Evolutionary conservation across 495 filamentous ascomycete species (phyloP).

Genomic region (Zalerion maritima): DNA sequence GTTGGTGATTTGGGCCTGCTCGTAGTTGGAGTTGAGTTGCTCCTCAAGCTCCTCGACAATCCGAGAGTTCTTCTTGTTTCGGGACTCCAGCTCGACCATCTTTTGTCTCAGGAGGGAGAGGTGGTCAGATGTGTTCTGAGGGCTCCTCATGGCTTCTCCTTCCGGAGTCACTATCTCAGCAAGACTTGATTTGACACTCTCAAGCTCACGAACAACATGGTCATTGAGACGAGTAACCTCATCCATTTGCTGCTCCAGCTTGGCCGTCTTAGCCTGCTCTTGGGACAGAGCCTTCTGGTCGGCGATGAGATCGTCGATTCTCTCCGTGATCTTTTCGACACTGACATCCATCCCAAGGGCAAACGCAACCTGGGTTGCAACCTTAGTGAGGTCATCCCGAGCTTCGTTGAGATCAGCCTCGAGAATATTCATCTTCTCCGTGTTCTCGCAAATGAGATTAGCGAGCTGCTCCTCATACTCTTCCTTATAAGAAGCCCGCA

Average conservation of each 20-base stretch:
- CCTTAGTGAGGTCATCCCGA: conserved; percentile 49
- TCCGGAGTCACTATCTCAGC: conserved; percentile 28
- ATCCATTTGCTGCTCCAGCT: conserved; percentile 31
- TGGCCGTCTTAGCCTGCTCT: conserved; percentile 40
- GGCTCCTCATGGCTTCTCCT: conserved; percentile 27
- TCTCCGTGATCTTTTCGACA: conserved; percentile 38
- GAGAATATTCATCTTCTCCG: conserved; percentile 43
- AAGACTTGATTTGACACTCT: conserved; percentile 31
- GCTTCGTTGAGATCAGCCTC: conserved; percentile 57
- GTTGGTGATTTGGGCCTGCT: conserved; percentile 75
- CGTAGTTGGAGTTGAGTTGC: conserved; percentile 86
- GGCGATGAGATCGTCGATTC: conserved; percentile 34
- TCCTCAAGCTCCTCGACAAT: conserved; percentile 94
- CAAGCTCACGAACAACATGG: conserved; percentile 38
- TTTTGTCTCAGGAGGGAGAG: conserved; percentile 52
- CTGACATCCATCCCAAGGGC: conserved; percentile 38
- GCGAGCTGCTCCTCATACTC: conserved; percentile 29
- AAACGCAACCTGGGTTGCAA: conserved; percentile 41
- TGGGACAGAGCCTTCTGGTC: conserved; percentile 32
- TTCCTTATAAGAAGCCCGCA: conserved; percentile 22
- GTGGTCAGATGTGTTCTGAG: too few relatives aligned
- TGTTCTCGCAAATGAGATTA: conserved; percentile 37
- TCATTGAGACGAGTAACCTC: conserved; percentile 39
- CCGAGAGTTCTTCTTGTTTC: conserved; percentile 69
- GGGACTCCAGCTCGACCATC: conserved; percentile 46